These are phyloP conservation scores for bread wheat (Triticum aestivum) DNA, from an alignment of 176 grass and related monocot genomes.

Conservation along the genomic window IWGSC_CS_RefSeq_v2.1 NC_057808.1:102388429-102388928, in stretches of 20 bases:
- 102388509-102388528: constrained; percentile 75
- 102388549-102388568: constrained; percentile 93
- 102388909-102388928: constrained; percentile 79
- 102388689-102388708: constrained; percentile 66
- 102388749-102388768: constrained; percentile 79
- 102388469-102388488: constrained; percentile 87
- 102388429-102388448: constrained; percentile 97
- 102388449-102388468: constrained; percentile 68
- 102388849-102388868: constrained; percentile 76
- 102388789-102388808: constrained; percentile 88
- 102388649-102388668: constrained; percentile 73
- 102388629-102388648: constrained; percentile 78
- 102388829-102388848: constrained; percentile 91
- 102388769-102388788: constrained; percentile 93
- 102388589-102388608: constrained; percentile 52
- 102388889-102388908: constrained; percentile 92
- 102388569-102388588: constrained; percentile 85
- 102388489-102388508: constrained; percentile 92
- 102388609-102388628: constrained; percentile 60
- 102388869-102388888: constrained; percentile 72
- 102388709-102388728: constrained; percentile 72
- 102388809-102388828: constrained; percentile 94
- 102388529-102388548: constrained; percentile 85
- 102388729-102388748: constrained; percentile 80
- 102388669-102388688: constrained; percentile 70